A percentile compares a stretch with the other conserved stretches of the same genome.
phyloP scores from a whole-genome alignment of 1,284 basidiomycete genomes.

The Coniophora puteana region DNA sequence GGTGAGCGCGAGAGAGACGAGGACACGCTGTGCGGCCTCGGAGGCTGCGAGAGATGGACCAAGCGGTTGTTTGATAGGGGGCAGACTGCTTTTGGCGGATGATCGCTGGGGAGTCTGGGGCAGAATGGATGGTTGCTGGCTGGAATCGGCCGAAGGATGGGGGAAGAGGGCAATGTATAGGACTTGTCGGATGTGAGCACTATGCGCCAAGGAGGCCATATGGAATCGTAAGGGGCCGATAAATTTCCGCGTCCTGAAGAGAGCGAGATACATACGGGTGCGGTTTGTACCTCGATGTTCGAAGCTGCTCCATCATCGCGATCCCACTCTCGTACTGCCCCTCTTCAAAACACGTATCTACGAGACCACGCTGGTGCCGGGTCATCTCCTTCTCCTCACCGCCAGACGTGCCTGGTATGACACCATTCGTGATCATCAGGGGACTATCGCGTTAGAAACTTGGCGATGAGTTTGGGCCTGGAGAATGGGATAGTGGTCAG shows the following conservation, averaged over 20 bases:
- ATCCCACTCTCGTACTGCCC: constrained; percentile 67
- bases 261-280: constrained; percentile 35
- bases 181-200: constrained; percentile 61
- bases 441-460: too few species aligned
- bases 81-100: constrained; percentile 21
- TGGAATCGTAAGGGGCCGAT: constrained; percentile 1
- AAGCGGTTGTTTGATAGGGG: constrained; percentile 27
- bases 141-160: constrained; percentile 29
- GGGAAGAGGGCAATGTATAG: constrained; percentile 67
- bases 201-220: constrained; percentile 14
- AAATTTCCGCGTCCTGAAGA: constrained; percentile 1
- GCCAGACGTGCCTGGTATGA: too few species aligned
- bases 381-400: constrained; percentile 52
- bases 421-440: neutral
- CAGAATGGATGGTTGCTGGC: constrained; percentile 38
- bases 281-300: constrained; percentile 51
- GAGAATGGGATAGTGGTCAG: too few species aligned
- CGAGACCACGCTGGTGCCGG: constrained; percentile 49
- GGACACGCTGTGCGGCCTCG: constrained; percentile 47
- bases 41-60: constrained; percentile 44
- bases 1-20: constrained; percentile 52
- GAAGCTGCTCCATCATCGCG: constrained; percentile 52
- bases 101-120: constrained; percentile 35
- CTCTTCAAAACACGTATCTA: constrained; percentile 71
- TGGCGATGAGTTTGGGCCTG: too few species aligned